Base-by-base conservation (phyloP, 768 basidiomycete genomes). In the Mycena pura region DNA sequence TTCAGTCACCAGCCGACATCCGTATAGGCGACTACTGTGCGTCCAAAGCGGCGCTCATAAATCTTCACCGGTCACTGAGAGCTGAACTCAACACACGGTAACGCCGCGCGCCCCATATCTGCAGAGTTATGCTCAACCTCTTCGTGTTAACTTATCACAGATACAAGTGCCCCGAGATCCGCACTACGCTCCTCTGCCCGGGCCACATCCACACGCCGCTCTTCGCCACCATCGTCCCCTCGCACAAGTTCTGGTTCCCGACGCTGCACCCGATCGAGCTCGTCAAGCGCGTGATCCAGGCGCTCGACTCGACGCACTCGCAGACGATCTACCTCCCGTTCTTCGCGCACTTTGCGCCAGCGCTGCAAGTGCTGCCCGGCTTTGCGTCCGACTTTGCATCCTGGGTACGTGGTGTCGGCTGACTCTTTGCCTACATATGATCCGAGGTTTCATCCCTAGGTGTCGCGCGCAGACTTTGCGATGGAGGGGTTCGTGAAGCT, bases 11-110 rank as follows among this genome's bases (percentile, higher is more conserved):
- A n/a, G 28, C 50, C 58, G 43, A 45, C 11, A 60, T 29, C 62
- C 60, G 34, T 31, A 21, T 56, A 93, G 92, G 88, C 69, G 94
- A 96, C 76, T 99, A 99, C 73, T 84, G 83, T 72, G 93, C 95
- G 9, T 94, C 93, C 24, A 99, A 99, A 78, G 92, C 95, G 11
- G 95, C 96, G n/a, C 71, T 91, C 21, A 78, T 92, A 15, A 84
- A 85, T 29, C 74, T 98, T 43, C 88, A 96, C 66, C 91, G 95
- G 65, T 89, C 91, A 14, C 81, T 99, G 51, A 85, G 94, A 50
- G 91, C 88, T 67, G 96, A 99, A 73, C 85, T 99, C 17, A 91
- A 95, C 72, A 86, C 89, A 41, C 78, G 82, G 90, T 91, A 73
- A 51, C 54, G 54, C 60, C 54, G 54, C 60, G 31, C 41, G 51